Percentiles rank a stretch among this genome's conserved stretches.
Evolutionary conservation across 2,329 filamentous ascomycete genomes (phyloP).

Genomic region (Cryphonectria naterciae): DNA sequence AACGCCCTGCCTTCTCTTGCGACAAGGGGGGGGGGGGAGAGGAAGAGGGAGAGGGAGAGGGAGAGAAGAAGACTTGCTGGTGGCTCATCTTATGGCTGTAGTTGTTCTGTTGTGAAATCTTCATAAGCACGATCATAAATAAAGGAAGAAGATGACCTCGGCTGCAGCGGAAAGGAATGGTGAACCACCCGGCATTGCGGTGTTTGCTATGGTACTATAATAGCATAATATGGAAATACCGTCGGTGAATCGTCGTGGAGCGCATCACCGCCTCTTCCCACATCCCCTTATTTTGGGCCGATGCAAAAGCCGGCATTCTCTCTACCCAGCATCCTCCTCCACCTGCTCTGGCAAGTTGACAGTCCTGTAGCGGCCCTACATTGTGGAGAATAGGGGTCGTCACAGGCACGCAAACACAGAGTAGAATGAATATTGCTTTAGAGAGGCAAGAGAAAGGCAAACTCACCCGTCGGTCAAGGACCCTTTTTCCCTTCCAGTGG

Average conservation of each 20-base stretch:
- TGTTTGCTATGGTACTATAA: not conserved
- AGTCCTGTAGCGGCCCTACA: not conserved
- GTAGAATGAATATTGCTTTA: not conserved
- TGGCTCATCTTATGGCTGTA: slow-evolving; percentile 2
- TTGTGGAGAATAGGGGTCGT: slow-evolving; percentile 10
- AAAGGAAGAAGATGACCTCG: slow-evolving; percentile 14
- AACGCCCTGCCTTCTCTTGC: not conserved
- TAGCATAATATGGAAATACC: slow-evolving; percentile 12
- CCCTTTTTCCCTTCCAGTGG: not conserved
- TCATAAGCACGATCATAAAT: too few relatives aligned
- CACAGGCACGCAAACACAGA: not conserved
- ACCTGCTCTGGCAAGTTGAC: not conserved
- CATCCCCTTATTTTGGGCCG: not conserved
- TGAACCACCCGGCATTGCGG: slow-evolving; percentile 7
- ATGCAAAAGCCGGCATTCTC: not conserved
- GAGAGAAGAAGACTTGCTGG: not conserved
- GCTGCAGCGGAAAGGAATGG: not conserved
- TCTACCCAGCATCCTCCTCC: not conserved
- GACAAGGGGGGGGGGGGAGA: not conserved
- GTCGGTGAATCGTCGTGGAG: slow-evolving; percentile 23
- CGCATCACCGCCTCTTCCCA: slow-evolving; percentile 18
- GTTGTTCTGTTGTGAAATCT: not conserved
- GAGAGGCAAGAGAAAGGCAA: not conserved
- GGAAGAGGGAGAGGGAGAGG: not conserved
- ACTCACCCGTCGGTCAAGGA: not conserved